Base-by-base conservation (phyloP, 768 basidiomycete species). In the Boletus vinaceobasis region DNA sequence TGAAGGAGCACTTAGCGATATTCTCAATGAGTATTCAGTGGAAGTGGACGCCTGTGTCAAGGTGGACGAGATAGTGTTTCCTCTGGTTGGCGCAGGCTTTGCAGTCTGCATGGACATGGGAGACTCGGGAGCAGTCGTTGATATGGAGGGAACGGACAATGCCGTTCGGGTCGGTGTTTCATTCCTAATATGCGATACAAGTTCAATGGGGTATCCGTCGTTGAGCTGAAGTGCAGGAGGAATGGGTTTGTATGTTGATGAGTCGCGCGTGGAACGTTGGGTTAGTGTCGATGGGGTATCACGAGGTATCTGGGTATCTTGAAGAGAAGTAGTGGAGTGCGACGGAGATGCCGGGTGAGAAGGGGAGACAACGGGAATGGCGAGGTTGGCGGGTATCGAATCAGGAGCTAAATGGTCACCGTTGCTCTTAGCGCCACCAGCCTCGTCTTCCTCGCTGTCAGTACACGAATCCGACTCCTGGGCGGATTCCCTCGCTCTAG, bases 81-180 rank as follows among this genome's bases (percentile, higher is more conserved):
- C 47, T 52, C 67, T 31, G 4, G 56, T 48, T 29, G 56, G 35
- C 26, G 36, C 23, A 48, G 66, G 62, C 19, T 54, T 60, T 21
- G 65, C 56, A 17, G 66, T 60, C 43, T 60, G 44, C 4, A 58
- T 48, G n/a, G 64, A 58, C 31, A 56, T 60, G 26, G 74, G 74
- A 4, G 75, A 71, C 38, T 76, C 76, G 1, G 80, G 78, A 4
- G 67, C 75, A 7, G 78, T 77, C 2, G 80, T 83, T 5, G 79
- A 78, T 54, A 86, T 84, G 8, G 65, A 71, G 15, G 84, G 85
- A 46, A 86, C 81, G 1, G 77, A 73, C 27, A 79, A 60, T 0
- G 76, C 76, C 14, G 71, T 75, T 36, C 74, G 79, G 2, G 74
- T 71, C 27, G 48, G 50, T 8, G 53, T 36, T 26, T 55, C 67